Evolutionary conservation across 1,284 basidiomycete genomes (phyloP).

Genomic region (Ganoderma lingzhi): DNA sequence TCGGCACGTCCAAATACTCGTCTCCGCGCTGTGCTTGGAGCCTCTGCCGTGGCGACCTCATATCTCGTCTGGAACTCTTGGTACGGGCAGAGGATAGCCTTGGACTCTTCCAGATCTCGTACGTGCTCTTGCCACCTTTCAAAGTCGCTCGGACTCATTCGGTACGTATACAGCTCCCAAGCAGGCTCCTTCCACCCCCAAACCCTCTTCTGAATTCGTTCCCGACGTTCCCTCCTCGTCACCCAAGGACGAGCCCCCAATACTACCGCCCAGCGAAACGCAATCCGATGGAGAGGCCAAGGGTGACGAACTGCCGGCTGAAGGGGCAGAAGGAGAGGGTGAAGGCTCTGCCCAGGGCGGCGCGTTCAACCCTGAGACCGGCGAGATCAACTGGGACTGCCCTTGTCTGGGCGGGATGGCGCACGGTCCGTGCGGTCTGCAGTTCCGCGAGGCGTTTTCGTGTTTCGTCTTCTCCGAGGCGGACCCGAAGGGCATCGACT

Average conservation of each 20-base stretch:
- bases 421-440: constrained; percentile 92
- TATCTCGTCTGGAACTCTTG: constrained; percentile 51
- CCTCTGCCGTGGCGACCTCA: constrained; percentile 53
- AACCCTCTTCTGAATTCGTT: constrained; percentile 28
- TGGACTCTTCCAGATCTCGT: constrained; percentile 43
- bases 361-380: constrained; percentile 92
- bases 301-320: constrained; percentile 31
- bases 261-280: constrained; percentile 22
- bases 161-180: constrained; percentile 26
- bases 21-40: constrained; percentile 49
- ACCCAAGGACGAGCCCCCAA: constrained; percentile 24
- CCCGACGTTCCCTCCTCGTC: constrained; percentile 21
- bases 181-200: constrained; percentile 28
- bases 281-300: constrained; percentile 15
- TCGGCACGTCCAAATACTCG: constrained; percentile 38
- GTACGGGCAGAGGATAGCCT: constrained; percentile 51
- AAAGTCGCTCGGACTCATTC: neutral
- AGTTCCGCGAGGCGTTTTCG: constrained; percentile 97
- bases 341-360: constrained; percentile 42
- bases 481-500: constrained; percentile 98
- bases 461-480: constrained; percentile 96
- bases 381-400: constrained; percentile 99
- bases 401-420: constrained; percentile 99
- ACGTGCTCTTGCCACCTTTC: constrained; percentile 6
- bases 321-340: constrained; percentile 44